These are phyloP conservation scores for Fusarium lateritium DNA, from an alignment of 2,329 filamentous ascomycete species.

Conservation along the genomic window DNA sequence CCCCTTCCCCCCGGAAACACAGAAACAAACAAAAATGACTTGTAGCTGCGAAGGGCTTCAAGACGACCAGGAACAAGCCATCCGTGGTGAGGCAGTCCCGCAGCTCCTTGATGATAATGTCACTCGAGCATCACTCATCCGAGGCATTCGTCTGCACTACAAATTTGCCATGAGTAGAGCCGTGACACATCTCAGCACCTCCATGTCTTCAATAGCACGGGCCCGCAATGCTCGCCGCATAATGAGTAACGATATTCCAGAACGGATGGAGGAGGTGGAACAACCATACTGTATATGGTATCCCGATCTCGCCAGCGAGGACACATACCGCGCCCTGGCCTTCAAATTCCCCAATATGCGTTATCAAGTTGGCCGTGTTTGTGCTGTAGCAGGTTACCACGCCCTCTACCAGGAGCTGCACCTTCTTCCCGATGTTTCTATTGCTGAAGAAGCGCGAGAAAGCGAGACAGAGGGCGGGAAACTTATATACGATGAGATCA, in stretches of 20 bases:
- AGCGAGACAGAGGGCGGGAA: conserved; percentile 6
- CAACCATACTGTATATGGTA: conserved; percentile 32
- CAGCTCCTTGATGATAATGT: neutral
- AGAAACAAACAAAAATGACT: too few species aligned
- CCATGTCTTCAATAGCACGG: neutral
- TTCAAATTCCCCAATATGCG: conserved; percentile 8
- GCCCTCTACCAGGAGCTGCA: conserved; percentile 7
- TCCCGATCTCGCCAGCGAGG: conserved; percentile 11
- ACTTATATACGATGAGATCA: conserved; percentile 19
- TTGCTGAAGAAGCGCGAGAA: conserved; percentile 24
- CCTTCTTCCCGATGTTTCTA: conserved; percentile 22
- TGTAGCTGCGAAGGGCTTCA: neutral
- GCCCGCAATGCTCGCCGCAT: conserved; percentile 25
- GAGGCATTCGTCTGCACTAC: conserved; percentile 6
- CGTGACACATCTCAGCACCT: neutral
- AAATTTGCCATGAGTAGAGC: conserved; percentile 12
- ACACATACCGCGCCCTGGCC: conserved; percentile 9
- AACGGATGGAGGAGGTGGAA: neutral
- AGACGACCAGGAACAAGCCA: neutral
- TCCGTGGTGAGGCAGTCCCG: conserved; percentile 4
- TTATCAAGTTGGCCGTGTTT: conserved; percentile 23
- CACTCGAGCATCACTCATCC: neutral
- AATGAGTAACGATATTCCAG: conserved; percentile 24
- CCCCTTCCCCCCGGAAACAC: too few species aligned
- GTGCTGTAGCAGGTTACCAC: conserved; percentile 17